These are phyloP conservation scores for Arthrobotrys pseudoclavata DNA, from an alignment of 2,329 filamentous ascomycete species.

Conservation along the genomic window DNA sequence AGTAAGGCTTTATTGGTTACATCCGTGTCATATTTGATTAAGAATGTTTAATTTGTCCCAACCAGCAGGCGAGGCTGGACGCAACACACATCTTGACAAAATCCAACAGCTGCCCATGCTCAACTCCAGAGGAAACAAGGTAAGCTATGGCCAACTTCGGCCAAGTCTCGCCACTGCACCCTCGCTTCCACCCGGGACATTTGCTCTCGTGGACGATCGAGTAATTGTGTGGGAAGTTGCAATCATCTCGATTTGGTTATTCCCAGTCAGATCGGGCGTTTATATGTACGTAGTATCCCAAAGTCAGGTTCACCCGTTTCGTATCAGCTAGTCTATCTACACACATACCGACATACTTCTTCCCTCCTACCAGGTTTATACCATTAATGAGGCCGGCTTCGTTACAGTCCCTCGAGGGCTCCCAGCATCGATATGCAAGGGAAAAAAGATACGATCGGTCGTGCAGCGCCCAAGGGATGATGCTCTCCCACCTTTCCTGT, in stretches of 20 bases:
- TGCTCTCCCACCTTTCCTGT: conserved; percentile 19
- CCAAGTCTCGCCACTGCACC: conserved; percentile 18
- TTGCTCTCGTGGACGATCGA: not conserved
- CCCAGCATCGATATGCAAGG: conserved; percentile 15
- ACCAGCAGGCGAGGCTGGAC: not conserved
- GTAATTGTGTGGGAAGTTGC: not conserved
- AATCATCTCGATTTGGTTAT: not conserved
- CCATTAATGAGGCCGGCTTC: not conserved
- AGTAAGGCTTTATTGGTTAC: no score
- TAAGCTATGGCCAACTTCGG: not conserved
- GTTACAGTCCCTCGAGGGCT: not conserved
- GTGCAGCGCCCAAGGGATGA: conserved; percentile 6
- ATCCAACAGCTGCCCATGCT: conserved; percentile 8
- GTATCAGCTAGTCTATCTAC: not conserved
- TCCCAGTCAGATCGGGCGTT: not conserved
- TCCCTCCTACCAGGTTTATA: not conserved
- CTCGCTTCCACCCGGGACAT: conserved; percentile 32
- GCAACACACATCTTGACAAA: conserved; percentile 14
- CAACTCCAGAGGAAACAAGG: no score
- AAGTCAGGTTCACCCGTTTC: conserved; percentile 15
- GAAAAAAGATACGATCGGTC: not conserved
- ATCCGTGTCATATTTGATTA: no score
- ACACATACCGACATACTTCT: not conserved
- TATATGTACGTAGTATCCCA: not conserved
- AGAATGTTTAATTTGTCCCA: no score